Base-by-base conservation (phyloP, 805 yeast genomes). In the Metschnikowia bowlesiae region DNA sequence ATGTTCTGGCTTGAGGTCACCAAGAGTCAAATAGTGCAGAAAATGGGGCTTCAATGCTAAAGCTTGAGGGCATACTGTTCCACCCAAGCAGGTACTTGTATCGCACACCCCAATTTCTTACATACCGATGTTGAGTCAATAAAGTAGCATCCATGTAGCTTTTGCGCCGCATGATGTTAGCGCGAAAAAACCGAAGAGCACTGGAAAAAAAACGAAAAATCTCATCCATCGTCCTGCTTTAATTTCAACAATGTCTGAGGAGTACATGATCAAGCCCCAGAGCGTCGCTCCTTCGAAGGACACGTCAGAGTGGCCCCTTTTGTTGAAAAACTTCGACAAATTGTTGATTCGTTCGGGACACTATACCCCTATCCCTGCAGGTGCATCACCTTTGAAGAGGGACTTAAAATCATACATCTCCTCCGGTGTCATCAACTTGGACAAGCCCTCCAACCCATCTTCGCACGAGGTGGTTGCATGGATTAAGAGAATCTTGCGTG, bases 381-480 rank as follows among this genome's bases (percentile, higher is more conserved):
- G 99, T 57, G 81, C 92, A 67, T 83, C 96, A 48, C 99, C 99
- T 54, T 80, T 88, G 68, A 90, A 89, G 74, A 85, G 99, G 79
- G 97, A 90, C 71, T 76, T 94, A 61, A 88, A 88, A 71, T 79
- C 88, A 33, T 94, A 94, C 70, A 78, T 94, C 62, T 82, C 94
- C 45, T 85, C 96, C 6, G 99, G 99, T 79, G 96, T 94, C 47
- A 92, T 94, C 68, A 94, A 94, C 76, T 80, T 94, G 62, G 99
- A 94, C 76, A 94, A 94, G 69, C 99, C 99, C 60, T 88, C 97
- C 29, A 94, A 94, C 72, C 99, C 99, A 60, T 89, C 97, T 40
- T 89, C 97, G 49, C 99, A 94, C 75, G 99, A 94, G 78, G 99
- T 94, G 67, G 99, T 94, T 63, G 99, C 99, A 26, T 94, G 99